Percentiles rank a stretch among this genome's conserved stretches.
Evolutionary conservation across 208 protist genomes (phyloP).

Genomic region (Leishmania arabica): DNA sequence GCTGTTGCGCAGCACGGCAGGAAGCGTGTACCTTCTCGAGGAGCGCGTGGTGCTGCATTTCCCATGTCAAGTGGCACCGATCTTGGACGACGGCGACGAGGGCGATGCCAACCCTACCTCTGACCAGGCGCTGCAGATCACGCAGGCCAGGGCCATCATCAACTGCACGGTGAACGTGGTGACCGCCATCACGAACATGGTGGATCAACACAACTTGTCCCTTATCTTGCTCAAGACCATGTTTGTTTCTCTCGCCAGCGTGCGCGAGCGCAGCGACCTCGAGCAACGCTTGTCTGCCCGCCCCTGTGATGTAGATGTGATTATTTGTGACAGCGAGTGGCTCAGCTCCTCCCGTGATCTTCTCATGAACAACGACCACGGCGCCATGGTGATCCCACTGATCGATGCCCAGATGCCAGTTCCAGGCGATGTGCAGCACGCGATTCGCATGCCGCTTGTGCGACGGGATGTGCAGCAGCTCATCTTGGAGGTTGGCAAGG

Average conservation of each 20-base stretch:
- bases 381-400: conserved; percentile 79
- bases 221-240: conserved; percentile 89
- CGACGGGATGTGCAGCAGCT: conserved; percentile 67
- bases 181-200: conserved; percentile 82
- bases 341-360: conserved; percentile 71
- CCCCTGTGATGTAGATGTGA: conserved; percentile 83
- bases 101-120: conserved; percentile 29
- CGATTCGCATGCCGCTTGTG: conserved; percentile 77
- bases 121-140: conserved; percentile 56
- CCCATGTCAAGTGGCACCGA: conserved; percentile 80
- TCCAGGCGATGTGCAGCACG: conserved; percentile 61
- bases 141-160: conserved; percentile 77
- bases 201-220: conserved; percentile 90
- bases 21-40: conserved; percentile 52
- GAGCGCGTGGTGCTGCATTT: conserved; percentile 63
- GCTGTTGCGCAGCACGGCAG: conserved; percentile 50
- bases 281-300: conserved; percentile 69
- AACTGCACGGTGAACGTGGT: conserved; percentile 91
- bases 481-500: conserved; percentile 80
- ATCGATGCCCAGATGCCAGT: conserved; percentile 44
- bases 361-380: conserved; percentile 57
- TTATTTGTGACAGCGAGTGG: conserved; percentile 89
- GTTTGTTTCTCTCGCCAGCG: conserved; percentile 87
- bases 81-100: conserved; percentile 72
- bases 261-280: conserved; percentile 72